phyloP scores from a whole-genome alignment of 495 filamentous ascomycete genomes.

The Penicillium cinerascens region DNA sequence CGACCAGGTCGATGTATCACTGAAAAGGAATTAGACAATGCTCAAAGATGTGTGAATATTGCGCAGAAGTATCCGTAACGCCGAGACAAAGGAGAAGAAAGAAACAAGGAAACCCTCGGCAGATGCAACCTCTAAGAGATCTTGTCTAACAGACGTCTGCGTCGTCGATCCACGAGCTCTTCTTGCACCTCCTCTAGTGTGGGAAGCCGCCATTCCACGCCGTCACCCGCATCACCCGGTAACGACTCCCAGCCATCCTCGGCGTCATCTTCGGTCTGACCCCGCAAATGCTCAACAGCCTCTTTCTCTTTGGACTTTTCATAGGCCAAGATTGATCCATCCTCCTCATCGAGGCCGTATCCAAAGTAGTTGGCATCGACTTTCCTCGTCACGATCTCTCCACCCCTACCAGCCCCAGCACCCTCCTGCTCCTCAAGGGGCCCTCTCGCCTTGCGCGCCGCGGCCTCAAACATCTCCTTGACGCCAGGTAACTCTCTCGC shows the following conservation, averaged over 20 bases:
- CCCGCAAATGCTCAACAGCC: slow-evolving; percentile 62
- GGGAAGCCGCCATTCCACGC: slow-evolving; percentile 78
- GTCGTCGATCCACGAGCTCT: slow-evolving; percentile 84
- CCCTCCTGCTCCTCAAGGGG: slow-evolving; percentile 59
- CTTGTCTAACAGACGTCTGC: slow-evolving; percentile 76
- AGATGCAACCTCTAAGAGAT: slow-evolving; percentile 48
- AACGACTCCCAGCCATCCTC: slow-evolving; percentile 74
- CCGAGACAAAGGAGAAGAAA: slow-evolving; percentile 19
- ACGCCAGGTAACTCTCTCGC: slow-evolving; percentile 91
- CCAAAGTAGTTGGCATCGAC: slow-evolving; percentile 97
- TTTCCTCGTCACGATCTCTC: slow-evolving; percentile 68
- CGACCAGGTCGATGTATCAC: slow-evolving; percentile 3
- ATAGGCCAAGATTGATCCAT: slow-evolving; percentile 77
- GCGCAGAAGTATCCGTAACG: slow-evolving; percentile 26
- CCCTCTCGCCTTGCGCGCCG: slow-evolving; percentile 49
- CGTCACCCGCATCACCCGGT: slow-evolving; percentile 83
- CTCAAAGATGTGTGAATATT: slow-evolving; percentile 19
- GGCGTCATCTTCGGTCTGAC: slow-evolving; percentile 41
- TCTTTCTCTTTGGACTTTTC: slow-evolving; percentile 81
- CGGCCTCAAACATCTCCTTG: slow-evolving; percentile 91
- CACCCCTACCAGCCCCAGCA: slow-evolving; percentile 56
- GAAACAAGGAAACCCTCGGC: slow-evolving; percentile 6
- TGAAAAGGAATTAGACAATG: slow-evolving; percentile 11
- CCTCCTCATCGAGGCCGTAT: slow-evolving; percentile 91
- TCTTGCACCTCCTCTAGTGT: slow-evolving; percentile 86